Evolutionary conservation across 73 alveolate species (phyloP).

Genomic region (Blepharisma japonicum): DNA sequence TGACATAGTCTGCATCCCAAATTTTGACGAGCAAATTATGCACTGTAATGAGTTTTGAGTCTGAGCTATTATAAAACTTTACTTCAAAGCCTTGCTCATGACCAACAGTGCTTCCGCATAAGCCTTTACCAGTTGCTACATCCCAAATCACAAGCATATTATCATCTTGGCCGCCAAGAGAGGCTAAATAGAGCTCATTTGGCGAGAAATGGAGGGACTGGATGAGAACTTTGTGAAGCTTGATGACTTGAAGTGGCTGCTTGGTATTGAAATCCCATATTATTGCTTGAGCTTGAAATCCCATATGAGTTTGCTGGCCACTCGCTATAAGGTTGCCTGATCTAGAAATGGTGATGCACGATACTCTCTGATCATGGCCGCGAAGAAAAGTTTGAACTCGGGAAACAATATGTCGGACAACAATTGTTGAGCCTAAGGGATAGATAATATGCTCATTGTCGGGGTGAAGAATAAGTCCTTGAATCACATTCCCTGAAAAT

Average conservation of each 20-base stretch:
- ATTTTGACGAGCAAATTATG: conserved; percentile 76
- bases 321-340: conserved; percentile 85
- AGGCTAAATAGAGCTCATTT: conserved; percentile 81
- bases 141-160: conserved; percentile 90
- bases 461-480: conserved; percentile 91
- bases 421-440: conserved; percentile 92
- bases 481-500: conserved; percentile 66
- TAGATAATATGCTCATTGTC: conserved; percentile 91
- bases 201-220: conserved; percentile 75
- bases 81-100: conserved; percentile 77
- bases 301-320: conserved; percentile 89
- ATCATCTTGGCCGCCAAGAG: conserved; percentile 92
- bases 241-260: conserved; percentile 72
- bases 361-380: conserved; percentile 83
- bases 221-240: conserved; percentile 81
- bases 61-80: conserved; percentile 72
- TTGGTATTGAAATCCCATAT: conserved; percentile 86
- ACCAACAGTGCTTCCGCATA: conserved; percentile 85
- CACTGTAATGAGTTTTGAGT: conserved; percentile 72
- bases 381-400: conserved; percentile 53
- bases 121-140: conserved; percentile 85
- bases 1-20: conserved; percentile 66
- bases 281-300: conserved; percentile 88
- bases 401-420: conserved; percentile 83
- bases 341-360: conserved; percentile 75